A percentile compares a stretch with the other conserved stretches of the same genome.
Conservation (phyloP, 305 asterid species). For the Fraxinus platypoda region DNA sequence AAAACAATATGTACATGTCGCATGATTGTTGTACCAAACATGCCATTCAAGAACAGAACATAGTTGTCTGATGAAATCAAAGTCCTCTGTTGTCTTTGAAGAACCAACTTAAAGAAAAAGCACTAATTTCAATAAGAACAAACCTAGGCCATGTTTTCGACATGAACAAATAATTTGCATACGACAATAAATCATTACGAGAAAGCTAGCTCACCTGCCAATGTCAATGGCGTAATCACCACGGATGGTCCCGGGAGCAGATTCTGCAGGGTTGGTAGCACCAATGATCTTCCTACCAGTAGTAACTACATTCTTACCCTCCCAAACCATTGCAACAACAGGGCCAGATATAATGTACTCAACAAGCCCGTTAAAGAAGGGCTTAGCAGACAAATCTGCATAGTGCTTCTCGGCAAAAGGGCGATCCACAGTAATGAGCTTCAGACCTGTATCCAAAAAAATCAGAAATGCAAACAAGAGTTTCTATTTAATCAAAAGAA, state of each 20-base stretch:
- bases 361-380: conserved; percentile 74
- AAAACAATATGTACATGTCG: too few relatives aligned
- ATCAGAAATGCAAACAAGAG: not conserved
- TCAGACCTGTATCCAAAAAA: conserved; percentile 48
- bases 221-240: conserved; percentile 80
- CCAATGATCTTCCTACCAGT: conserved; percentile 90
- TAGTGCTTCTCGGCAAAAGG: conserved; percentile 83
- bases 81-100: not conserved
- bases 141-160: not conserved
- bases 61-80: not conserved
- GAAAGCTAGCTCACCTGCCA: conserved; percentile 57
- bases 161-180: not conserved
- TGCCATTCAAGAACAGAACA: not conserved
- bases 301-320: conserved; percentile 71
- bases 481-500: not conserved
- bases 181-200: not conserved
- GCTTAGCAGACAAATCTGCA: conserved; percentile 74
- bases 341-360: conserved; percentile 85
- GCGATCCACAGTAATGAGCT: conserved; percentile 64
- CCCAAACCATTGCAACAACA: conserved; percentile 93
- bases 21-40: not conserved
- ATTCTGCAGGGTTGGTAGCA: conserved; percentile 78
- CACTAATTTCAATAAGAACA: not conserved
- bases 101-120: not conserved
- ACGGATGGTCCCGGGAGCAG: conserved; percentile 91